Evolutionary conservation across 2,329 filamentous ascomycete genomes (phyloP).

Genomic region (Apiospora kogelbergensis): DNA sequence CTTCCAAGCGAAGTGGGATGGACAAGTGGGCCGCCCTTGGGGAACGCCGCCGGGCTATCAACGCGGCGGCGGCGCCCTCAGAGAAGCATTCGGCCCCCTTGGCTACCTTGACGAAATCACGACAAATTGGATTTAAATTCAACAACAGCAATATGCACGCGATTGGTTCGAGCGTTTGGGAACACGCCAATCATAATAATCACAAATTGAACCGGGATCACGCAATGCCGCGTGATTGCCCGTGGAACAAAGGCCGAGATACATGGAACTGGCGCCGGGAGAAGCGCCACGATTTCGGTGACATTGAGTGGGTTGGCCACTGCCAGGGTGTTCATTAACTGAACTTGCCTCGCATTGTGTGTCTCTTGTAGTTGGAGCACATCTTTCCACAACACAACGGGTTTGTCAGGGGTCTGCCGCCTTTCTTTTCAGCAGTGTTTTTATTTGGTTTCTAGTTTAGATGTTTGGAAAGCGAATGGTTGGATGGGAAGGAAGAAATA

Average conservation of each 20-base stretch:
- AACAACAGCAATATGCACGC: constrained; percentile 36
- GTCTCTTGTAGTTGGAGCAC: constrained; percentile 63
- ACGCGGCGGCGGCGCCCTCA: constrained; percentile 50
- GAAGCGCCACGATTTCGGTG: constrained; percentile 66
- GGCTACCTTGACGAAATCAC: constrained; percentile 39
- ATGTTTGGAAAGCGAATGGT: constrained; percentile 7
- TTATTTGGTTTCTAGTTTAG: constrained; percentile 26
- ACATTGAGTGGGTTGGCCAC: constrained; percentile 93
- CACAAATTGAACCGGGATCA: constrained; percentile 46
- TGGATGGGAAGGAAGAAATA: constrained; percentile 8
- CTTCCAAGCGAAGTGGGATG: constrained; percentile 59
- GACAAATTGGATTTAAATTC: constrained; percentile 35
- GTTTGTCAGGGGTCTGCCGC: constrained; percentile 27
- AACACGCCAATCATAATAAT: constrained; percentile 39
- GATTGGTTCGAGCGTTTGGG: constrained; percentile 43
- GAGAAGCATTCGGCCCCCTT: constrained; percentile 45
- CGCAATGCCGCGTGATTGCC: constrained; percentile 46
- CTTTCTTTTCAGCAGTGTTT: constrained; percentile 28
- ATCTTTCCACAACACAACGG: constrained; percentile 25
- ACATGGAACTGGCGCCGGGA: constrained; percentile 62
- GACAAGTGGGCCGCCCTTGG: constrained; percentile 93
- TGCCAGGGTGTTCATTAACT: constrained; percentile 63
- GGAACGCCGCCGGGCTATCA: constrained; percentile 73
- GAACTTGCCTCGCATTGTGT: constrained; percentile 26
- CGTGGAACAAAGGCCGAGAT: constrained; percentile 58